Conservation (phyloP, 2,329 filamentous ascomycete species). For the Claviceps spartinae region DNA sequence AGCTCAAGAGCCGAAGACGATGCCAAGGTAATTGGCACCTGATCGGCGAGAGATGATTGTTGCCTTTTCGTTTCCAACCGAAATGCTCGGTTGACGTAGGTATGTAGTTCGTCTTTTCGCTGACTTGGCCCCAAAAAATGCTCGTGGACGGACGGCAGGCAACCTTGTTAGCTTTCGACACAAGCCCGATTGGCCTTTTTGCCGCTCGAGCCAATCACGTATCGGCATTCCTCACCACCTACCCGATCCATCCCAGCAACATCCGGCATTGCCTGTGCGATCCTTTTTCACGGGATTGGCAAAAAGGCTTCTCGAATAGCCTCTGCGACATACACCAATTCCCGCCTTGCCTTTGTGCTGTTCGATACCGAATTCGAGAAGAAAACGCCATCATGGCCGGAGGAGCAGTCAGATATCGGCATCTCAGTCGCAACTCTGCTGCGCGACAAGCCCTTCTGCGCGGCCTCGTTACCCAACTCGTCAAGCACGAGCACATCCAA, state of each 20-base stretch:
- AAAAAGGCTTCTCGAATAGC: neutral
- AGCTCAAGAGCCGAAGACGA: constrained; percentile 11
- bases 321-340: neutral
- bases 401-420: constrained; percentile 74
- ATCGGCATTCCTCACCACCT: constrained; percentile 3
- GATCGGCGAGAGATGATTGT: neutral
- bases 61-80: neutral
- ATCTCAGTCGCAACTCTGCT: constrained; percentile 71
- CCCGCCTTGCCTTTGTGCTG: neutral
- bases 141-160: neutral
- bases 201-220: constrained; percentile 9
- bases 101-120: constrained; percentile 1
- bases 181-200: constrained; percentile 6
- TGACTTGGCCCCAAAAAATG: neutral
- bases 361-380: neutral
- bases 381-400: constrained; percentile 54
- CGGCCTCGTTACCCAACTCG: constrained; percentile 89
- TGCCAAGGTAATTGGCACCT: constrained; percentile 5
- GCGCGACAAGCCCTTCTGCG: constrained; percentile 87
- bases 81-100: constrained; percentile 8
- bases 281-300: neutral
- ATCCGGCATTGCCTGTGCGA: neutral
- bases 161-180: neutral
- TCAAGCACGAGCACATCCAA: constrained; percentile 83
- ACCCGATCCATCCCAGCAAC: neutral